These are phyloP conservation scores for Lanmaoa rubissima DNA, from an alignment of 768 basidiomycete genomes.

Conservation along the genomic window DNA sequence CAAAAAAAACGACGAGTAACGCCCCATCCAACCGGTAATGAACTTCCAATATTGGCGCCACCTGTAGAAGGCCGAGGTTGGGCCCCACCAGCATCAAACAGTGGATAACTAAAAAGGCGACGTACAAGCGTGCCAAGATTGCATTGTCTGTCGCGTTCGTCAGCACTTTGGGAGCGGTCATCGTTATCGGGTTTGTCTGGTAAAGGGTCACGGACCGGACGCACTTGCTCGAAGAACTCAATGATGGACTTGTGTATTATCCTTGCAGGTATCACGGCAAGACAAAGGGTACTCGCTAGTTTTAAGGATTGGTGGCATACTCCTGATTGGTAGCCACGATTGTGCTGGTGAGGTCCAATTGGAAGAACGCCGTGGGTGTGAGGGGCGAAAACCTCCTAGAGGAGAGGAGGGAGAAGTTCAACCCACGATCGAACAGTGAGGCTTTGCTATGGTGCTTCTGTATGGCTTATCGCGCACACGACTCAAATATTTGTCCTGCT, in stretches of 20 bases:
- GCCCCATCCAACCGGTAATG: conserved; percentile 27
- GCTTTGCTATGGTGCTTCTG: neutral
- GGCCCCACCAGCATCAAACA: conserved; percentile 17
- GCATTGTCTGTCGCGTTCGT: conserved; percentile 18
- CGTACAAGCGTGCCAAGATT: conserved; percentile 15
- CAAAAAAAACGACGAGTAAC: conserved; percentile 17
- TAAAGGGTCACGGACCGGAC: neutral
- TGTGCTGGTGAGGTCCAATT: conserved; percentile 20
- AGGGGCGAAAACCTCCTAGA: neutral
- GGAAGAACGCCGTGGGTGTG: conserved; percentile 8
- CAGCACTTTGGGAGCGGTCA: conserved; percentile 12
- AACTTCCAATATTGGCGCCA: neutral
- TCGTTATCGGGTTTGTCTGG: conserved; percentile 11
- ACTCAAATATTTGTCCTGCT: neutral
- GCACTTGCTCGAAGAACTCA: neutral
- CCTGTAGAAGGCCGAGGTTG: neutral
- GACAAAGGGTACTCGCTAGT: conserved; percentile 20
- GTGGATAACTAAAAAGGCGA: conserved; percentile 16
- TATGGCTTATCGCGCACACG: neutral
- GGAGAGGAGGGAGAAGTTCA: neutral
- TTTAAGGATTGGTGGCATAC: neutral
- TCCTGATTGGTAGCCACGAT: conserved; percentile 18
- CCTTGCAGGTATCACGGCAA: conserved; percentile 30
- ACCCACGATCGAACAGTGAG: neutral
- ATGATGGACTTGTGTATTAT: neutral